Evolutionary conservation across 2,329 filamentous ascomycete species (phyloP).

Genomic region (Geoglossum cookeanum): DNA sequence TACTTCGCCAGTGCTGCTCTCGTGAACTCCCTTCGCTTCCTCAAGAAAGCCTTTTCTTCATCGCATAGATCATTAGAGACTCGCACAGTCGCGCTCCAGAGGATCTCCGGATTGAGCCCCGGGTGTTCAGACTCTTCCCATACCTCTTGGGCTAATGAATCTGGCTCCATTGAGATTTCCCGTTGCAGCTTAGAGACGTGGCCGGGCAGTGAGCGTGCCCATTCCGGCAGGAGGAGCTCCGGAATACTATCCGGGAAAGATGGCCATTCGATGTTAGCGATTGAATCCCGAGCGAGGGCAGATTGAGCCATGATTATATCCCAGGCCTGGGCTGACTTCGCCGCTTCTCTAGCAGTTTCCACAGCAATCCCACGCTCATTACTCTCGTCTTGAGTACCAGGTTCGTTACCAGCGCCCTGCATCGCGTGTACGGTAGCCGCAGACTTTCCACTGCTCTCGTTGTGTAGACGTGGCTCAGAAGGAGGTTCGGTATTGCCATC

Average conservation of each 20-base stretch:
- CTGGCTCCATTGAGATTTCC: slow-evolving; percentile 72
- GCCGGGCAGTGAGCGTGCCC: slow-evolving; percentile 57
- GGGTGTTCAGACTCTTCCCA: slow-evolving; percentile 84
- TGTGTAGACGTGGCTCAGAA: neutral
- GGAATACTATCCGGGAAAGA: slow-evolving; percentile 36
- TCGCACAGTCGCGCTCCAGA: slow-evolving; percentile 61
- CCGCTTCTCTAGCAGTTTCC: neutral
- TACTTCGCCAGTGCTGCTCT: slow-evolving; percentile 63
- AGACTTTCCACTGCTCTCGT: neutral
- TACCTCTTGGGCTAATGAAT: slow-evolving; percentile 78
- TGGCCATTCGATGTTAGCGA: slow-evolving; percentile 23
- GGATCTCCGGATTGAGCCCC: slow-evolving; percentile 68
- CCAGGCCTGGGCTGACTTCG: slow-evolving; percentile 21
- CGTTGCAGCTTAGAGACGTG: slow-evolving; percentile 68
- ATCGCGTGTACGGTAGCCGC: neutral
- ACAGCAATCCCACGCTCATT: neutral
- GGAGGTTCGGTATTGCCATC: neutral
- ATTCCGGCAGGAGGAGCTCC: slow-evolving; percentile 59
- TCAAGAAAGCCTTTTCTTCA: slow-evolving; percentile 61
- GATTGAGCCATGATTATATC: slow-evolving; percentile 31
- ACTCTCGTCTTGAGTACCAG: neutral
- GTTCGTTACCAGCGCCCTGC: neutral
- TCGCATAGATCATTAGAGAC: slow-evolving; percentile 64
- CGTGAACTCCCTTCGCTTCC: slow-evolving; percentile 47
- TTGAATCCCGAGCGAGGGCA: slow-evolving; percentile 20